Base-by-base conservation (phyloP, 768 basidiomycete genomes). In the Gelatoporia subvermispora region DNA sequence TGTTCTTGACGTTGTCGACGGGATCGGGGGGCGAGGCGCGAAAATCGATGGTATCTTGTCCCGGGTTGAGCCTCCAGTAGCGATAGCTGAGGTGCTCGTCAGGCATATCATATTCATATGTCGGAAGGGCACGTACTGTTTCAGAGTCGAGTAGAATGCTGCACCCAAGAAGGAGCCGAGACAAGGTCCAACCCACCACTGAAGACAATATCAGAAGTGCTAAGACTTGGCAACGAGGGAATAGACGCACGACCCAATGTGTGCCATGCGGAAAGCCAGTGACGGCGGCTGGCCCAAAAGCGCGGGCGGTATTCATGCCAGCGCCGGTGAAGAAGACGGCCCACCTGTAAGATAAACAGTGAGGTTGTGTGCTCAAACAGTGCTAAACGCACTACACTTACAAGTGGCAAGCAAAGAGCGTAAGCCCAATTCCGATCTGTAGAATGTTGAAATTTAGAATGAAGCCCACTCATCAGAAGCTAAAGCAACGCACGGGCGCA, bases 141-240 rank as follows among this genome's bases (percentile, higher is more conserved):
- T 85, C 50, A 86, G 71, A 17, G 74, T 52, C 28, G 71, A 60
- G 60, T 85, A 89, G 56, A 87, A 73, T 5, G 58, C 72, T 15
- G 77, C 70, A 25, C 68, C 82, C 8, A 88, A 69, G 9, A 88
- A 60, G 4, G 82, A 73, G 24, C 87, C 85, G 18, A 88, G 69
- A 46, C 76, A 75, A 0, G 85, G 85, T 35, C 87, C 85, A 8
- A 85, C 65, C 84, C 84, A 85, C 58, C 84, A 84, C 81, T 85
- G 48, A 13, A 21, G 15, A 55, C 18, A 31, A 18, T 35, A 43
- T 47, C 9, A 3, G 35, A 20, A n/a, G n/a, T 23, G 41, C 35
- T 21, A 22, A 10, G 34, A n/a, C n/a, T n/a, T n/a, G 9, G 10
- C 18, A 3, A 43, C 18, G 17, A 36, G 35, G 2, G 15, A 1